Conservation (phyloP, 352 stramenopile genomes). For the Pythium volutum region DNA sequence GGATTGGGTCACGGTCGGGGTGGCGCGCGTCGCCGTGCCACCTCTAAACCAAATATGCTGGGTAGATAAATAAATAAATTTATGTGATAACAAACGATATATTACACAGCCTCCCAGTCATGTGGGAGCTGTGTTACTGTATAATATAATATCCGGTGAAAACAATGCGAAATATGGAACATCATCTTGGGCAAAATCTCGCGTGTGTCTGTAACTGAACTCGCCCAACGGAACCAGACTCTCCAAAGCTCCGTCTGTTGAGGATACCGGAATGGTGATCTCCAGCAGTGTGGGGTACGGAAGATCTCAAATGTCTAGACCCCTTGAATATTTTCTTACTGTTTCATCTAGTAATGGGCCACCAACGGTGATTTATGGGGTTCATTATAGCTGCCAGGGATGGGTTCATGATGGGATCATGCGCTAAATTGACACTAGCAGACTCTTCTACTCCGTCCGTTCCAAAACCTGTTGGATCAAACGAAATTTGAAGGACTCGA, state of each 20-base stretch:
- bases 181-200: not conserved
- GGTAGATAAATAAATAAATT: not conserved
- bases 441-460: no score
- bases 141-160: not conserved
- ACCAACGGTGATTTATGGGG: not conserved
- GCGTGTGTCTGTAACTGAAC: not conserved
- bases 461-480: no score
- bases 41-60: not conserved
- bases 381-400: no score
- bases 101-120: not conserved
- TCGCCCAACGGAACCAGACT: not conserved
- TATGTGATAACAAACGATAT: not conserved
- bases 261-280: not conserved
- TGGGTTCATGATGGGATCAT: no score
- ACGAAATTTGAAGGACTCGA: no score
- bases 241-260: not conserved
- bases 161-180: not conserved
- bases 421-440: no score
- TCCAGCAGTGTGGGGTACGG: not conserved
- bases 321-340: not conserved
- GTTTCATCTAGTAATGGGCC: not conserved
- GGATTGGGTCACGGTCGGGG: not conserved
- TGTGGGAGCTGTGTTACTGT: not conserved
- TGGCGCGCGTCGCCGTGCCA: not conserved
- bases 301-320: not conserved